Conservation (phyloP, 169 alveolate species). For the Babesia microti region DNA sequence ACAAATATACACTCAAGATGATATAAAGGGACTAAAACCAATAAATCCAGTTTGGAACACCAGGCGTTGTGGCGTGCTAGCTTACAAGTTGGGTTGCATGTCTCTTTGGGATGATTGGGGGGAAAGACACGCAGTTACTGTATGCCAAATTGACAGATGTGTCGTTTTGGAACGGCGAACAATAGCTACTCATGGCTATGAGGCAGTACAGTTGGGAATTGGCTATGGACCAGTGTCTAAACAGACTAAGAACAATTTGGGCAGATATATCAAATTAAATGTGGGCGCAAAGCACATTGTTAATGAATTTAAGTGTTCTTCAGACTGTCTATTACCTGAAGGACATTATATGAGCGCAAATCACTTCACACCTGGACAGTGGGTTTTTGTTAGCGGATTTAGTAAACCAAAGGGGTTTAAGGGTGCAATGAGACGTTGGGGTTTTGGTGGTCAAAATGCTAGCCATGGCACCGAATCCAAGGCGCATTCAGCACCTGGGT, state of each 20-base stretch:
- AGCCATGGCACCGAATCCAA: slow-evolving; percentile 74
- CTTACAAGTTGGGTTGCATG: slow-evolving; percentile 75
- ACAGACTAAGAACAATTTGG: slow-evolving; percentile 63
- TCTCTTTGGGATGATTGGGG: slow-evolving; percentile 82
- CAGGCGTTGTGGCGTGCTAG: slow-evolving; percentile 62
- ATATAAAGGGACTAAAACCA: slow-evolving; percentile 8
- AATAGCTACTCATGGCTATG: slow-evolving; percentile 70
- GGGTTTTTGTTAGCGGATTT: slow-evolving; percentile 74
- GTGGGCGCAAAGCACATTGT: slow-evolving; percentile 62
- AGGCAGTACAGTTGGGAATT: slow-evolving; percentile 69
- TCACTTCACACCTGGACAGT: slow-evolving; percentile 77
- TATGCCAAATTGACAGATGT: slow-evolving; percentile 67
- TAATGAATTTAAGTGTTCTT: slow-evolving; percentile 70
- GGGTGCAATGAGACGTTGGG: slow-evolving; percentile 77
- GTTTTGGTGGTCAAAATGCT: slow-evolving; percentile 65
- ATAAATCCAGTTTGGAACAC: slow-evolving; percentile 34
- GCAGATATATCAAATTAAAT: slow-evolving; percentile 54
- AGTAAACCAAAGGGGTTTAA: slow-evolving; percentile 68
- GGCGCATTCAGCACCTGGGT: slow-evolving; percentile 73
- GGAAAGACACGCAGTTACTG: slow-evolving; percentile 70
- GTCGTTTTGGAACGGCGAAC: slow-evolving; percentile 64
- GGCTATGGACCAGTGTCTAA: slow-evolving; percentile 61
- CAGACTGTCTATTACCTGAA: slow-evolving; percentile 72
- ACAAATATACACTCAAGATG: slow-evolving; percentile 21
- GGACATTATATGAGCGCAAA: slow-evolving; percentile 69